Percentiles rank a stretch among this genome's conserved stretches.
These are phyloP conservation scores for Globisporangium rhizosaccharum DNA, from an alignment of 352 stramenopile genomes.

Conservation along the genomic window DNA sequence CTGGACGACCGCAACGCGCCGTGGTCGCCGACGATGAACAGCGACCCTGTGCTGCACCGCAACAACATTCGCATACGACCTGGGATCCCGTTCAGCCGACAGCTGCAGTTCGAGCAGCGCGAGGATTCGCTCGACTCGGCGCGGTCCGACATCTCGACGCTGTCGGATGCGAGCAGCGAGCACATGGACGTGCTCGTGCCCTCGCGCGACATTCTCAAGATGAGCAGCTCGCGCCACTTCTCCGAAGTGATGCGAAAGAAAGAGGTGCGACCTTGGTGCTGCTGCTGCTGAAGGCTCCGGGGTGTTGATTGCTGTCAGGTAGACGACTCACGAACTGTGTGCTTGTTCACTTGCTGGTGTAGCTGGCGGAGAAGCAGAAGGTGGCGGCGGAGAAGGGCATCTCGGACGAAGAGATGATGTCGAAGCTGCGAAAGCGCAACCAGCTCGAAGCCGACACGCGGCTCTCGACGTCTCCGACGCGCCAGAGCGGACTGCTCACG, in stretches of 20 bases:
- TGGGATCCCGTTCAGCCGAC: neutral
- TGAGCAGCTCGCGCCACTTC: constrained; percentile 79
- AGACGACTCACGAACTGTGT: no score
- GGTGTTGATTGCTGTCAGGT: no score
- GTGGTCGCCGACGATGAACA: constrained; percentile 69
- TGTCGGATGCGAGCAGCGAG: constrained; percentile 25
- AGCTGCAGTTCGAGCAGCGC: constrained; percentile 15
- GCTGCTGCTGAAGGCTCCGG: neutral
- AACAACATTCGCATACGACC: constrained; percentile 76
- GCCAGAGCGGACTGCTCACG: constrained; percentile 28
- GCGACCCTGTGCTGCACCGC: constrained; percentile 58
- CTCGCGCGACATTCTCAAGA: constrained; percentile 81
- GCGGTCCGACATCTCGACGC: constrained; percentile 38
- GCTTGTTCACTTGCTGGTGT: constrained; percentile 1
- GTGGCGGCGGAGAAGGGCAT: constrained; percentile 74
- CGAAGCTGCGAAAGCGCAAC: constrained; percentile 70
- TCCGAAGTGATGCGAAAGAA: constrained; percentile 78
- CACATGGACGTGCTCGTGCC: constrained; percentile 56
- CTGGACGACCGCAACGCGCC: constrained; percentile 45
- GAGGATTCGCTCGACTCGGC: constrained; percentile 42
- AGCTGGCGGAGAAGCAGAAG: constrained; percentile 73
- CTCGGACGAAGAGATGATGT: constrained; percentile 79
- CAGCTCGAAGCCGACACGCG: constrained; percentile 62
- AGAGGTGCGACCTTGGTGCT: constrained; percentile 34
- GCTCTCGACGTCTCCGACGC: constrained; percentile 58